These are phyloP conservation scores for Podaxis sp. DNA, from an alignment of 768 basidiomycete genomes.

Conservation along the genomic window DNA sequence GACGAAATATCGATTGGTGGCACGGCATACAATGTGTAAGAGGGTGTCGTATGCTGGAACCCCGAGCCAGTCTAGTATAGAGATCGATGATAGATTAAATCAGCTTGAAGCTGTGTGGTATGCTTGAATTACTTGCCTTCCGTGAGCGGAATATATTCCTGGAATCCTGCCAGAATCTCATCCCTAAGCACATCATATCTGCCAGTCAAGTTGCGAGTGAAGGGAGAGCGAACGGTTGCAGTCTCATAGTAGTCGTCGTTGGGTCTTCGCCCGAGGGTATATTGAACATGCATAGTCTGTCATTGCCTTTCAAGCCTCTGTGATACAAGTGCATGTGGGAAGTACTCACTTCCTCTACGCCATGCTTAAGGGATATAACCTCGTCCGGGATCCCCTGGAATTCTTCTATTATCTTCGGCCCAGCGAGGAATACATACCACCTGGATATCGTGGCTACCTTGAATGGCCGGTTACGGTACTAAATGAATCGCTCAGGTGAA, in stretches of 20 bases:
- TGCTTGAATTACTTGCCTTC: constrained; percentile 24
- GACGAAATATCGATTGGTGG: constrained; percentile 13
- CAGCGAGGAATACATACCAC: constrained; percentile 33
- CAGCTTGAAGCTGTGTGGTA: not conserved
- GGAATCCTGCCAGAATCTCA: constrained; percentile 11
- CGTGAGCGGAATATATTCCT: constrained; percentile 9
- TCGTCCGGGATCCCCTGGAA: constrained; percentile 32
- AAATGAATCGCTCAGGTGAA: not conserved
- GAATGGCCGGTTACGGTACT: constrained; percentile 28
- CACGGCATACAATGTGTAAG: not conserved
- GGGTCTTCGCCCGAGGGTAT: constrained; percentile 25
- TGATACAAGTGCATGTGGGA: not conserved
- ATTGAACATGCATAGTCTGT: constrained; percentile 28
- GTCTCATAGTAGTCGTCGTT: constrained; percentile 3
- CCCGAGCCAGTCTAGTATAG: not conserved
- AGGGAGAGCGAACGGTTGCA: not conserved
- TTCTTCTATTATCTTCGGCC: constrained; percentile 29
- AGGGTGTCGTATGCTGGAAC: not conserved
- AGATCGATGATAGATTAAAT: not conserved
- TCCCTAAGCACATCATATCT: constrained; percentile 14
- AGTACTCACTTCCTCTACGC: constrained; percentile 26
- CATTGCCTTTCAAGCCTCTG: not conserved
- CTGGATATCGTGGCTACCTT: constrained; percentile 24
- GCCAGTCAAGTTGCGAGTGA: constrained; percentile 10
- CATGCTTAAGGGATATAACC: constrained; percentile 27